A percentile compares a stretch with the other conserved stretches of the same genome.
Evolutionary conservation across 129 eudicot species (phyloP).

Genomic region (Pseudognaphalium luteoalbum): DNA sequence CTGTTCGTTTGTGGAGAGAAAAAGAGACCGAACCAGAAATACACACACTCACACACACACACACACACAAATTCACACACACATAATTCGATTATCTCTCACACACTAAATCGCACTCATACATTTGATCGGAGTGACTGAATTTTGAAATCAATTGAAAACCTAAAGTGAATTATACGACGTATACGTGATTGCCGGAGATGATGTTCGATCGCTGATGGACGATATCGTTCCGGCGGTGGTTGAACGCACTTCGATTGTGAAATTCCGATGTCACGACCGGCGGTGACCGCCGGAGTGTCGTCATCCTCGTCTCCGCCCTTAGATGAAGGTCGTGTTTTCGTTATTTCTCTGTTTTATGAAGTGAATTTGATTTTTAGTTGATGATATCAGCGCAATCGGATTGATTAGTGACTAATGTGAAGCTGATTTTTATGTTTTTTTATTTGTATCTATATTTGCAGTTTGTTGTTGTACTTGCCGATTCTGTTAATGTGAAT

Average conservation of each 20-base stretch:
- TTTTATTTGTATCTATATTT: neutral
- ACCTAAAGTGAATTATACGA: neutral
- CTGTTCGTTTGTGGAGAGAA: conserved; percentile 57
- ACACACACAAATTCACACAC: conserved; percentile 10
- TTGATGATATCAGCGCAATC: conserved; percentile 16
- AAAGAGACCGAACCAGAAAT: conserved; percentile 37
- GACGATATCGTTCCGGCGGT: conserved; percentile 17
- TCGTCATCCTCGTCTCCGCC: conserved; percentile 38
- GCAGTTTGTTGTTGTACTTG: neutral
- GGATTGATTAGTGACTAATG: conserved; percentile 19
- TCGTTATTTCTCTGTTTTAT: neutral
- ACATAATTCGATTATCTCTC: conserved; percentile 19
- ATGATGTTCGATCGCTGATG: conserved; percentile 32
- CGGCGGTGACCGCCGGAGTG: conserved; percentile 38
- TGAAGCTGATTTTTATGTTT: conserved; percentile 15
- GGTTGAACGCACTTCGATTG: conserved; percentile 41
- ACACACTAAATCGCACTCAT: conserved; percentile 18
- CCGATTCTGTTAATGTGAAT: neutral
- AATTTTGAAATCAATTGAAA: neutral
- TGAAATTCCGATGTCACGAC: conserved; percentile 54
- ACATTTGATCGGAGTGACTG: conserved; percentile 29
- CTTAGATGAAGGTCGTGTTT: conserved; percentile 39
- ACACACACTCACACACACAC: conserved; percentile 11
- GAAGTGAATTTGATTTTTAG: conserved; percentile 11
- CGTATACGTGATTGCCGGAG: conserved; percentile 33